Conservation (phyloP, 805 yeast species). For the Sungouiella thailandica region DNA sequence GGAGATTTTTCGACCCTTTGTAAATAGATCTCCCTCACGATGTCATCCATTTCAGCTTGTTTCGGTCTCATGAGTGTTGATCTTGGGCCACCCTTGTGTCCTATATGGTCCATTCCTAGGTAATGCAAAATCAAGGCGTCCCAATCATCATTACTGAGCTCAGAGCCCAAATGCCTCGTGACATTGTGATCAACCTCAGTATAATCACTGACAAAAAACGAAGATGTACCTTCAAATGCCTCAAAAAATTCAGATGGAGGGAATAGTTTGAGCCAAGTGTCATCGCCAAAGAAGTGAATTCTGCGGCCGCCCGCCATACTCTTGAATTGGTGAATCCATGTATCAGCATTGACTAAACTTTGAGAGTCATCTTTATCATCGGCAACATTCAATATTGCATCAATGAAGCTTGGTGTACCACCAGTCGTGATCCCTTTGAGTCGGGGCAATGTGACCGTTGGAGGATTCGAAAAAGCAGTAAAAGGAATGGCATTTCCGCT, state of each 20-base stretch:
- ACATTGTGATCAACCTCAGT: slow-evolving; percentile 92
- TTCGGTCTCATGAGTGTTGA: slow-evolving; percentile 78
- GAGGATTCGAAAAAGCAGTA: slow-evolving; percentile 91
- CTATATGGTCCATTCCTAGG: slow-evolving; percentile 93
- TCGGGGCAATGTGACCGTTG: slow-evolving; percentile 94
- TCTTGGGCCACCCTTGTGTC: slow-evolving; percentile 92
- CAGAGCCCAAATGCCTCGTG: slow-evolving; percentile 72
- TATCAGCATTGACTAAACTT: slow-evolving; percentile 68
- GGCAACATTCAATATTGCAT: slow-evolving; percentile 89
- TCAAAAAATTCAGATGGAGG: slow-evolving; percentile 55
- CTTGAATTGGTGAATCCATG: slow-evolving; percentile 75
- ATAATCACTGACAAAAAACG: slow-evolving; percentile 92
- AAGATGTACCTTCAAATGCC: slow-evolving; percentile 77
- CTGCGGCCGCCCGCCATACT: slow-evolving; percentile 28
- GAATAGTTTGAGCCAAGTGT: slow-evolving; percentile 92
- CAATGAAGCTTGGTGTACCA: slow-evolving; percentile 88
- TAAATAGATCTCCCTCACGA: slow-evolving; percentile 49
- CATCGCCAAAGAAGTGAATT: slow-evolving; percentile 91
- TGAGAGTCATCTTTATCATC: slow-evolving; percentile 78
- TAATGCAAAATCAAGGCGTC: slow-evolving; percentile 86
- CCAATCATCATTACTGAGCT: slow-evolving; percentile 56
- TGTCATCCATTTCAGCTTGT: slow-evolving; percentile 79
- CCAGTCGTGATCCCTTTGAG: slow-evolving; percentile 93
- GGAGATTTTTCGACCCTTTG: slow-evolving; percentile 13
- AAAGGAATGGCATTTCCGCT: slow-evolving; percentile 75